A percentile compares a stretch with the other conserved stretches of the same genome.
Evolutionary conservation across 2,329 filamentous ascomycete genomes (phyloP).

Genomic region (Diaporthe vexans): DNA sequence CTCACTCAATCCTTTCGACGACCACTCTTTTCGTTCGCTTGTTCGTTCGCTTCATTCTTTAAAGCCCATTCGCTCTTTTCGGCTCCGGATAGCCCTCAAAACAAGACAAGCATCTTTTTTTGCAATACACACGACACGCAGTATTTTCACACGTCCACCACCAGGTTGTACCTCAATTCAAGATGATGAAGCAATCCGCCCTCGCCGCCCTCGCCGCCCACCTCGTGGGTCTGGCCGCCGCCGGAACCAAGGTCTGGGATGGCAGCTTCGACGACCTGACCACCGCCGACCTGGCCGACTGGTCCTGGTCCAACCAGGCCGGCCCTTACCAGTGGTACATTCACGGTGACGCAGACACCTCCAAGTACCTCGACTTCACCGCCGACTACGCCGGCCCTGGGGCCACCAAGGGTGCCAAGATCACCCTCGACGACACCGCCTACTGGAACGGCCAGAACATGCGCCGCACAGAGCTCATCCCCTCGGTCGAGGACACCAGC

Average conservation of each 20-base stretch:
- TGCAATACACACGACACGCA: conserved; percentile 4
- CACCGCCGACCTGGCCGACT: conserved; percentile 66
- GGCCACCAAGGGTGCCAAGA: conserved; percentile 72
- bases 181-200: conserved; percentile 40
- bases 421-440: conserved; percentile 71
- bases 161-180: conserved; percentile 17
- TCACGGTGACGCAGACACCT: conserved; percentile 68
- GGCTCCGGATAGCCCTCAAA: conserved; percentile 41
- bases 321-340: conserved; percentile 80
- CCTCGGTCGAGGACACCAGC: conserved; percentile 67
- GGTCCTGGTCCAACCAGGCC: conserved; percentile 74
- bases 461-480: conserved; percentile 79
- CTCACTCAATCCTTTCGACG: conserved; percentile 34
- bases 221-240: conserved; percentile 47
- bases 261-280: conserved; percentile 70
- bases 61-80: conserved; percentile 41
- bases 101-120: conserved; percentile 38
- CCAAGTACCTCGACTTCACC: conserved; percentile 71
- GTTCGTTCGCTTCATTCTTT: conserved; percentile 40
- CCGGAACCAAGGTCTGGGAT: conserved; percentile 70
- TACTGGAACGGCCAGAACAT: conserved; percentile 78
- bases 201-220: conserved; percentile 41
- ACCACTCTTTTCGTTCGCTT: conserved; percentile 39
- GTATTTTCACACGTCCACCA: conserved; percentile 2
- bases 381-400: conserved; percentile 72